Evolutionary conservation across 305 asterid genomes (phyloP).

Genomic region (Lippia alba): DNA sequence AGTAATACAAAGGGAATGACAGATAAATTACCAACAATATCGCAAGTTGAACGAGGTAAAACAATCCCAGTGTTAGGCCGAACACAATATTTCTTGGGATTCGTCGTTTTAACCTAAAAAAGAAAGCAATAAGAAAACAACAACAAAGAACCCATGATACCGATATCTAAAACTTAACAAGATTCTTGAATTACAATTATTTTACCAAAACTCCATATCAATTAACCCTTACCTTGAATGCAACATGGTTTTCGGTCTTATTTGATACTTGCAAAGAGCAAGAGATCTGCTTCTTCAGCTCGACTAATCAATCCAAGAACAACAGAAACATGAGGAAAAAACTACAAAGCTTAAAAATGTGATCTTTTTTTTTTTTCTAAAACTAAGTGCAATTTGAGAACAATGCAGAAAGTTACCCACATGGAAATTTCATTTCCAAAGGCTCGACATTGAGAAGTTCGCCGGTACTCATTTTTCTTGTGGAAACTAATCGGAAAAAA

Average conservation of each 20-base stretch:
- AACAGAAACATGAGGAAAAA: neutral
- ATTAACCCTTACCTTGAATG: conserved; percentile 64
- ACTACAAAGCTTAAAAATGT: neutral
- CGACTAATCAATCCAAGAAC: conserved; percentile 45
- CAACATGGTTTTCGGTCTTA: conserved; percentile 69
- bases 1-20: conserved; percentile 16
- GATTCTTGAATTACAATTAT: neutral
- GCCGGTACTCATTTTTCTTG: conserved; percentile 47
- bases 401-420: conserved; percentile 36
- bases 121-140: conserved; percentile 12
- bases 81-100: conserved; percentile 67
- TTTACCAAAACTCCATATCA: conserved; percentile 8
- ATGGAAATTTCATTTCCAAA: conserved; percentile 56
- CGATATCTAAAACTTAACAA: conserved; percentile 5
- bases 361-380: neutral
- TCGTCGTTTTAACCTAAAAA: conserved; percentile 72
- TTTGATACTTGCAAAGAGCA: conserved; percentile 75
- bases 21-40: conserved; percentile 51
- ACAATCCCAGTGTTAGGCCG: conserved; percentile 70
- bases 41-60: conserved; percentile 64
- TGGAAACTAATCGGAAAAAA: neutral
- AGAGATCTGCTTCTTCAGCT: conserved; percentile 83
- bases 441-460: conserved; percentile 59
- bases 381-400: conserved; percentile 6
- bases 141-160: neutral